phyloP scores from a whole-genome alignment of 169 alveolate genomes.

The Plasmodium chabaudi region DNA sequence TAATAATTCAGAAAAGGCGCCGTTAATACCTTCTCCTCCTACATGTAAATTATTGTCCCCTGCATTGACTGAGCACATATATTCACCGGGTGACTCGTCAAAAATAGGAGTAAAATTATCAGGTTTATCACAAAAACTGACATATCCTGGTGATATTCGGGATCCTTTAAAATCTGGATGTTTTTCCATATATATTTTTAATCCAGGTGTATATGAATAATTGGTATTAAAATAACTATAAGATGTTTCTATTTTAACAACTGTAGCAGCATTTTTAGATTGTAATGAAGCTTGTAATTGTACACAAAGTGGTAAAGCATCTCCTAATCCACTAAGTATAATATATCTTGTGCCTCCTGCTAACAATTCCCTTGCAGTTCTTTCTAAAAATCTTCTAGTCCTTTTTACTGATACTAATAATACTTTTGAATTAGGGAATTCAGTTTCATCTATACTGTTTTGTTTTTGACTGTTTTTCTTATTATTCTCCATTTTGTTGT shows the following conservation, averaged over 20 bases:
- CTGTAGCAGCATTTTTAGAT: conserved; percentile 83
- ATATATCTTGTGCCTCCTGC: conserved; percentile 89
- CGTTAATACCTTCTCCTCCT: conserved; percentile 79
- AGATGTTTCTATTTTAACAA: conserved; percentile 80
- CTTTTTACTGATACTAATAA: conserved; percentile 84
- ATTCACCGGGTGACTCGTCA: conserved; percentile 76
- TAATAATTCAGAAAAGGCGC: conserved; percentile 76
- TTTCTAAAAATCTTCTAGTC: conserved; percentile 85
- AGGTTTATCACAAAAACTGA: conserved; percentile 75
- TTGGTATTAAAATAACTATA: conserved; percentile 74
- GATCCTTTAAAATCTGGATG: conserved; percentile 90
- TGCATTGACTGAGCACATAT: conserved; percentile 78
- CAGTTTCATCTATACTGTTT: conserved; percentile 73
- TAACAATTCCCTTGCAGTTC: conserved; percentile 87
- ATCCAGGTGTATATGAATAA: conserved; percentile 85
- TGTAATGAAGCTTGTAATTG: conserved; percentile 83
- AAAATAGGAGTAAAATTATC: conserved; percentile 72
- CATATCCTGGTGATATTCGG: conserved; percentile 86
- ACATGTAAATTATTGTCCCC: conserved; percentile 78
- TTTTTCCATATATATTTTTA: conserved; percentile 84
- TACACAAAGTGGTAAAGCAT: conserved; percentile 87
- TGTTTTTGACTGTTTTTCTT: conserved; percentile 63
- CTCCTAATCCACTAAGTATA: conserved; percentile 87
- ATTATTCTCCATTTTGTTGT: conserved; percentile 51
- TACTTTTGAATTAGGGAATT: conserved; percentile 86